phyloP scores from a whole-genome alignment of 306 rosid species.

The Cyclanthera cordifolia region DNA sequence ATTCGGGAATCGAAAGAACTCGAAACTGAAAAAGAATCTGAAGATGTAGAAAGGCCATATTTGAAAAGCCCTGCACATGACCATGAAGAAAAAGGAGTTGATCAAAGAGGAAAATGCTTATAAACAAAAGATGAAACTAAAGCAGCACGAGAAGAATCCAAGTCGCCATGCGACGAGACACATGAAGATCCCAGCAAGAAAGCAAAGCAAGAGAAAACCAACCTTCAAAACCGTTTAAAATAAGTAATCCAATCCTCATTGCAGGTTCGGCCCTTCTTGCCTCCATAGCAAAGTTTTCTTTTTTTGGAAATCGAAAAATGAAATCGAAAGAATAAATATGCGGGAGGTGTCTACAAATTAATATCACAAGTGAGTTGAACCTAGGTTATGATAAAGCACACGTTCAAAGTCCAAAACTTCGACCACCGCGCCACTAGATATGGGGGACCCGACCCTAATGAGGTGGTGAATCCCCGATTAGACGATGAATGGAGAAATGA shows the following conservation, averaged over 20 bases:
- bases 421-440: too few relatives aligned
- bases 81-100: not conserved
- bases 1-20: not conserved
- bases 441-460: too few relatives aligned
- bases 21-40: not conserved
- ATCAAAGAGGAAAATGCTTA: not conserved
- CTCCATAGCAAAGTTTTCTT: too few relatives aligned
- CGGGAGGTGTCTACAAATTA: too few relatives aligned
- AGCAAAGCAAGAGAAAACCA: constrained; percentile 2
- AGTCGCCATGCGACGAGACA: not conserved
- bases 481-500: too few relatives aligned
- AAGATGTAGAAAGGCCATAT: not conserved
- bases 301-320: too few relatives aligned
- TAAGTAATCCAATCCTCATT: not conserved
- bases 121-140: not conserved
- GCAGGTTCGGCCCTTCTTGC: constrained; percentile 1
- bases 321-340: too few relatives aligned
- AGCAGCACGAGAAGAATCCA: not conserved
- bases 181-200: not conserved
- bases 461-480: too few relatives aligned
- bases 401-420: too few relatives aligned
- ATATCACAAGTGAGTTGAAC: too few relatives aligned
- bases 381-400: too few relatives aligned
- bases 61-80: not conserved
- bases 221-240: not conserved